Percentiles rank a stretch among this genome's conserved stretches.
phyloP scores from a whole-genome alignment of 192 early-diverging fungal genomes.

The Rhizoclosmatium sp. region DNA sequence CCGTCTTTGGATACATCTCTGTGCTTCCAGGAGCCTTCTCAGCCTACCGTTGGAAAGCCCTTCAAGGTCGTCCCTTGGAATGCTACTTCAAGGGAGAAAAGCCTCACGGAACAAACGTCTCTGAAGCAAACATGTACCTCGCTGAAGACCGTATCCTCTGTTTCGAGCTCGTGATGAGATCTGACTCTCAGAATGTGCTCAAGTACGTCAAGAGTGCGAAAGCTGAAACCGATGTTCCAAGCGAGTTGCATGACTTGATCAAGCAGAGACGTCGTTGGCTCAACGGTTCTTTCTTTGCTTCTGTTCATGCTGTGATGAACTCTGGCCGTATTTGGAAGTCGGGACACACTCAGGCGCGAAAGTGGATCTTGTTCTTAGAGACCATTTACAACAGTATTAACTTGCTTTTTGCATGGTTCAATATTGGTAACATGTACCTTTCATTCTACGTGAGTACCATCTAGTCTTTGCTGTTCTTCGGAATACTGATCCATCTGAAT shows the following conservation, averaged over 20 bases:
- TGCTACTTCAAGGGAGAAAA: slow-evolving; percentile 77
- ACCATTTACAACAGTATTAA: slow-evolving; percentile 74
- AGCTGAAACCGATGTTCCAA: slow-evolving; percentile 81
- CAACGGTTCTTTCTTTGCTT: slow-evolving; percentile 76
- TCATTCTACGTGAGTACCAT: slow-evolving; percentile 56
- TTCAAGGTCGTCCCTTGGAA: slow-evolving; percentile 68
- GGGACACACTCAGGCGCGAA: slow-evolving; percentile 55
- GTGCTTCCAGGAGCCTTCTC: slow-evolving; percentile 78
- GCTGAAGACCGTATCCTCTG: no score
- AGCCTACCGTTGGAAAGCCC: slow-evolving; percentile 74
- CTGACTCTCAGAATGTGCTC: slow-evolving; percentile 66
- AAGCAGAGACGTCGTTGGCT: slow-evolving; percentile 85
- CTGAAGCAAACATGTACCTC: slow-evolving; percentile 42
- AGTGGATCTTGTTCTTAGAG: slow-evolving; percentile 64
- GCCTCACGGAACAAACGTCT: slow-evolving; percentile 77
- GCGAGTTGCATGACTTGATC: slow-evolving; percentile 73
- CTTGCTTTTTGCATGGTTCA: slow-evolving; percentile 58
- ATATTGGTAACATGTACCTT: slow-evolving; percentile 65
- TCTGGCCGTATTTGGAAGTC: slow-evolving; percentile 66
- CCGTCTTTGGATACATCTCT: slow-evolving; percentile 51
- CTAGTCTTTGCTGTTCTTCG: not conserved
- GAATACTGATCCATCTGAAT: no score
- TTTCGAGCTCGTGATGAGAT: slow-evolving; percentile 52
- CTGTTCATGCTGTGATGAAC: slow-evolving; percentile 70
- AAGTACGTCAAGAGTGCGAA: slow-evolving; percentile 69